phyloP scores from a whole-genome alignment of 2,329 filamentous ascomycete species.

The Talaromyces amestolkiae region DNA sequence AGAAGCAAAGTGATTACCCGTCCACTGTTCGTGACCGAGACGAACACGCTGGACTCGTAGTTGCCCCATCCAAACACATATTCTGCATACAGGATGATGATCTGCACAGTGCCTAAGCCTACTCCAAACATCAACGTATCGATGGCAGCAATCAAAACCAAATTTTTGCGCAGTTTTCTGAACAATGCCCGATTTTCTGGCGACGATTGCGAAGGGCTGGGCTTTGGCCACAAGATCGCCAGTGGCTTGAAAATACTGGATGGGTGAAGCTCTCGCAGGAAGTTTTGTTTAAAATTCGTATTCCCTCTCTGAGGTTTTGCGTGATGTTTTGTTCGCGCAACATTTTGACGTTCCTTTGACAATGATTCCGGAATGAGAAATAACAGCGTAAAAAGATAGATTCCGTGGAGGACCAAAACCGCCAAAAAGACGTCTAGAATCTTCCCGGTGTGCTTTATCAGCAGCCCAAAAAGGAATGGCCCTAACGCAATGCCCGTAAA shows the following conservation, averaged over 20 bases:
- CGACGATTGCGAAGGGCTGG: slow-evolving; percentile 30
- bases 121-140: slow-evolving; percentile 81
- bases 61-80: slow-evolving; percentile 79
- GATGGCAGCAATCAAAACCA: slow-evolving; percentile 74
- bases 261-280: slow-evolving; percentile 39
- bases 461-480: slow-evolving; percentile 74
- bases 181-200: slow-evolving; percentile 57
- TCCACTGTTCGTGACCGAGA: slow-evolving; percentile 73
- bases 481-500: slow-evolving; percentile 88
- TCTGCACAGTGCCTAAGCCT: slow-evolving; percentile 75
- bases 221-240: slow-evolving; percentile 69
- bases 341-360: slow-evolving; percentile 66
- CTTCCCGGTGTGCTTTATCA: slow-evolving; percentile 72
- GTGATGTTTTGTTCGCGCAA: slow-evolving; percentile 67
- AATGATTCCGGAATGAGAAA: slow-evolving; percentile 82
- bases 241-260: slow-evolving; percentile 74
- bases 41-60: slow-evolving; percentile 74
- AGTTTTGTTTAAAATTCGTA: slow-evolving; percentile 25
- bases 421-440: slow-evolving; percentile 83
- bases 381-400: slow-evolving; percentile 70
- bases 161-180: slow-evolving; percentile 67
- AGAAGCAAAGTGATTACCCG: slow-evolving; percentile 74
- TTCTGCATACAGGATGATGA: slow-evolving; percentile 80
- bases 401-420: slow-evolving; percentile 66
- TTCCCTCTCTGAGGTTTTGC: slow-evolving; percentile 38